phyloP scores from a whole-genome alignment of 352 stramenopile species.

The Phytopythium mirpurense region DNA sequence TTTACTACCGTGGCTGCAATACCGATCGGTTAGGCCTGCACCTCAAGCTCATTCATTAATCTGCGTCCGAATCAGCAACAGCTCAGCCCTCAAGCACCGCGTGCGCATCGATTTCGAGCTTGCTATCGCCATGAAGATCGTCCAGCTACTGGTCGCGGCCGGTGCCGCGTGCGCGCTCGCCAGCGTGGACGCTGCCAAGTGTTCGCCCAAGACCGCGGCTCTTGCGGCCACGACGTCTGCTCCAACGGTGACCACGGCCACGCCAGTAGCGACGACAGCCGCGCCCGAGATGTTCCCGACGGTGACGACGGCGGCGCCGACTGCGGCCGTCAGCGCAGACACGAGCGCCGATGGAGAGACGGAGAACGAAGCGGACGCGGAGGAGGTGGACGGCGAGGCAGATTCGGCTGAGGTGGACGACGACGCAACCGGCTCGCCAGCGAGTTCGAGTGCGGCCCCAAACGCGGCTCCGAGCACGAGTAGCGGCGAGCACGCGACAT shows the following conservation, averaged over 20 bases:
- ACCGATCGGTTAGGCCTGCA: no score
- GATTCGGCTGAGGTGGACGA: neutral
- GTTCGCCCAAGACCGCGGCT: neutral
- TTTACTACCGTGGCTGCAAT: no score
- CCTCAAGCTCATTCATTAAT: neutral
- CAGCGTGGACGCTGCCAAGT: neutral
- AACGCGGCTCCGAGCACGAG: constrained; percentile 5
- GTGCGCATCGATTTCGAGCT: no score
- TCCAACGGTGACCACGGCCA: neutral
- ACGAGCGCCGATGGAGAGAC: neutral
- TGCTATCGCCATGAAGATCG: neutral
- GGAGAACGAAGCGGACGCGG: neutral
- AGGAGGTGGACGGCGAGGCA: constrained; percentile 1
- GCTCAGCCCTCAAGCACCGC: no score
- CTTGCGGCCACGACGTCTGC: neutral
- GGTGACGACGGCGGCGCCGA: neutral
- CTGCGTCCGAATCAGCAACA: neutral
- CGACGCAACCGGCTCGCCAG: neutral
- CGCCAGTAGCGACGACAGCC: neutral
- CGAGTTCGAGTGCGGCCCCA: neutral
- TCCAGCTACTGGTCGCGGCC: neutral
- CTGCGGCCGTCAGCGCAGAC: neutral
- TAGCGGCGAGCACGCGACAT: constrained; percentile 15
- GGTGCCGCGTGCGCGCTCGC: neutral
- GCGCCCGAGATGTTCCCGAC: neutral